These are phyloP conservation scores for Gentiana straminea DNA, from an alignment of 257 asterid genomes.

Conservation along the genomic window DNA sequence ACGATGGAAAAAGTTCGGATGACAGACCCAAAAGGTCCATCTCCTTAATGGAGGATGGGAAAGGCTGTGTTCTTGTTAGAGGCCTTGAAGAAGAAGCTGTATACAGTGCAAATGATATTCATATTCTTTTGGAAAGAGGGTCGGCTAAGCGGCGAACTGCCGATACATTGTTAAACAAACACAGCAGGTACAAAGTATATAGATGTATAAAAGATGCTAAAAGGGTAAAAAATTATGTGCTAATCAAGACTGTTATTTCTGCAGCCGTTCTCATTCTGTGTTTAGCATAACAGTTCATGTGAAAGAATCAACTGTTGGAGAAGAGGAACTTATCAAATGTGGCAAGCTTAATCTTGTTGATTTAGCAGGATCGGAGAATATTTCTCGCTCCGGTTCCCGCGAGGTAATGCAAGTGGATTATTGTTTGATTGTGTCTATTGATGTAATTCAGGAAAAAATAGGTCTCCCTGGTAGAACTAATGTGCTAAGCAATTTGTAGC, in stretches of 20 bases:
- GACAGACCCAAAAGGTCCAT: constrained; percentile 51
- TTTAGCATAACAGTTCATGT: constrained; percentile 65
- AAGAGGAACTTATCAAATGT: constrained; percentile 76
- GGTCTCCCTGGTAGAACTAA: no score
- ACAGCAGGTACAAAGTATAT: constrained; percentile 68
- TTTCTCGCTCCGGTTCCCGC: constrained; percentile 71
- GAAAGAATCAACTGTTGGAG: constrained; percentile 66
- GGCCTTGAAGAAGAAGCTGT: constrained; percentile 90
- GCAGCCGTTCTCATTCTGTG: constrained; percentile 87
- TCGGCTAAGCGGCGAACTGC: constrained; percentile 75
- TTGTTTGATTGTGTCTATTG: no score
- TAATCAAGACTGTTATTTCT: constrained; percentile 3
- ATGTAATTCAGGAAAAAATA: no score
- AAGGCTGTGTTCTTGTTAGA: constrained; percentile 61
- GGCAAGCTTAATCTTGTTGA: constrained; percentile 92
- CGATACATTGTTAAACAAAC: constrained; percentile 67
- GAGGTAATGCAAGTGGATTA: constrained; percentile 33
- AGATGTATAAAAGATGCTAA: neutral
- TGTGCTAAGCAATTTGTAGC: neutral
- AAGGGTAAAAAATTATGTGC: neutral
- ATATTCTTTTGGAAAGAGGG: constrained; percentile 71
- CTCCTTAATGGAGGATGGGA: constrained; percentile 77
- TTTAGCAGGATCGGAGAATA: constrained; percentile 87
- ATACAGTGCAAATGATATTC: constrained; percentile 72
- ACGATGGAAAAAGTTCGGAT: constrained; percentile 43